A percentile compares a stretch with the other conserved stretches of the same genome.
Evolutionary conservation across 1,284 basidiomycete genomes (phyloP).

Genomic region (Heterobasidion irregulare): DNA sequence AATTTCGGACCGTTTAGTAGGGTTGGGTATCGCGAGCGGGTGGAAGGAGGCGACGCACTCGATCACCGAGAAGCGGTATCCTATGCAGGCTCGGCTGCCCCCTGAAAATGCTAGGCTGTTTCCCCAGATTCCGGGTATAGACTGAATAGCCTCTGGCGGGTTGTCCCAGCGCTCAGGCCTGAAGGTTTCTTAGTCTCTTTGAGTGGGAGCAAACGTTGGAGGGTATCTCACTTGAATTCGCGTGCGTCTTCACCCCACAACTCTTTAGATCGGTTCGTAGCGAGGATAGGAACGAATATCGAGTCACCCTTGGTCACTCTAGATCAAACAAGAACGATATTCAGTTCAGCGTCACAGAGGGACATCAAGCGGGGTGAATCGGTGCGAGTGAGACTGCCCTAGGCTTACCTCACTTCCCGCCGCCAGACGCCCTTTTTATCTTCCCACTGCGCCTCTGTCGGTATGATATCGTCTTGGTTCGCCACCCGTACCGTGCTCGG

Average conservation of each 20-base stretch:
- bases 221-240: constrained; percentile 13
- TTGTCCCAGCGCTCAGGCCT: constrained; percentile 24
- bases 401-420: constrained; percentile 13
- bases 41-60: constrained; percentile 20
- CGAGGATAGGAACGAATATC: constrained; percentile 6
- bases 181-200: not conserved
- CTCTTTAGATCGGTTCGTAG: constrained; percentile 14
- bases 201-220: not conserved
- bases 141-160: constrained; percentile 10
- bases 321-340: not conserved
- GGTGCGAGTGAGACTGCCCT: not conserved
- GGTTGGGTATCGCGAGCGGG: not conserved
- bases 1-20: not conserved
- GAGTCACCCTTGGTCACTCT: constrained; percentile 10
- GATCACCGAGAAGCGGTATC: constrained; percentile 35
- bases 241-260: constrained; percentile 21
- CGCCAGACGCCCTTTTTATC: constrained; percentile 13
- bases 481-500: constrained; percentile 42
- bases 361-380: not conserved
- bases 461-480: constrained; percentile 50
- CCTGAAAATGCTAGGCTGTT: constrained; percentile 23
- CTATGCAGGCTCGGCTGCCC: constrained; percentile 23
- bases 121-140: constrained; percentile 23
- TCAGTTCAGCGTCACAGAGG: not conserved
- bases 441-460: constrained; percentile 26